These are phyloP conservation scores for Ophiostoma ulmi DNA, from an alignment of 2,329 filamentous ascomycete genomes.

Conservation along the genomic window DNA sequence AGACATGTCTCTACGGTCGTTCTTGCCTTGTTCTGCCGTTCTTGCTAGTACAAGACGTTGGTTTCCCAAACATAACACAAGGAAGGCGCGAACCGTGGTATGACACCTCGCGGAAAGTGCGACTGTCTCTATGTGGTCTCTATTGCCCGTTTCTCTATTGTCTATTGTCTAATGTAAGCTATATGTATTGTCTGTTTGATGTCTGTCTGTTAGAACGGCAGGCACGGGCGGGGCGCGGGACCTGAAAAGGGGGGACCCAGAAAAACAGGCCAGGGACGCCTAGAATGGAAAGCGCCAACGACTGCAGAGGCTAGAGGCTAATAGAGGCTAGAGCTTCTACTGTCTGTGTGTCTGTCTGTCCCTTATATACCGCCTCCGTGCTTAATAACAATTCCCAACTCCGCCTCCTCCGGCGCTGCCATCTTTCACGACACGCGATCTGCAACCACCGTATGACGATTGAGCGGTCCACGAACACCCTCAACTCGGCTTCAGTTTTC, in stretches of 20 bases:
- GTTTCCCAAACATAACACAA: not conserved
- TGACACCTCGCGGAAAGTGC: not conserved
- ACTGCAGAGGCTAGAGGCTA: constrained; percentile 8
- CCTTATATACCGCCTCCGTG: constrained; percentile 7
- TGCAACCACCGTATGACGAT: constrained; percentile 12
- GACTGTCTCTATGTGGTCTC: not conserved
- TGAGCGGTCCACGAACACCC: constrained; percentile 4
- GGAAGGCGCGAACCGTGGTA: not conserved
- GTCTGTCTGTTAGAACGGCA: constrained; percentile 12
- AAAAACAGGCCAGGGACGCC: constrained; percentile 15
- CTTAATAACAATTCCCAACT: constrained; percentile 13
- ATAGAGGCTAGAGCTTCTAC: constrained; percentile 10
- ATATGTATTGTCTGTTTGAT: too few species aligned
- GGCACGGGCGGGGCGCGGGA: constrained; percentile 18
- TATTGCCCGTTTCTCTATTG: not conserved
- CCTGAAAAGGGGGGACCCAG: constrained; percentile 19
- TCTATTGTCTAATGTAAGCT: not conserved
- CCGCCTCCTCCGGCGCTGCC: constrained; percentile 13
- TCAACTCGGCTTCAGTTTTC: not conserved
- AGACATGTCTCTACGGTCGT: not conserved
- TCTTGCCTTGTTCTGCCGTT: not conserved
- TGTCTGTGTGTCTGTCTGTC: not conserved
- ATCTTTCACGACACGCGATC: constrained; percentile 15
- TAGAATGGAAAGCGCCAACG: constrained; percentile 20
- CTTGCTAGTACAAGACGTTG: not conserved